Evolutionary conservation across 1,139 yeast species (phyloP).

Genomic region (Torulaspora pretoriensis): DNA sequence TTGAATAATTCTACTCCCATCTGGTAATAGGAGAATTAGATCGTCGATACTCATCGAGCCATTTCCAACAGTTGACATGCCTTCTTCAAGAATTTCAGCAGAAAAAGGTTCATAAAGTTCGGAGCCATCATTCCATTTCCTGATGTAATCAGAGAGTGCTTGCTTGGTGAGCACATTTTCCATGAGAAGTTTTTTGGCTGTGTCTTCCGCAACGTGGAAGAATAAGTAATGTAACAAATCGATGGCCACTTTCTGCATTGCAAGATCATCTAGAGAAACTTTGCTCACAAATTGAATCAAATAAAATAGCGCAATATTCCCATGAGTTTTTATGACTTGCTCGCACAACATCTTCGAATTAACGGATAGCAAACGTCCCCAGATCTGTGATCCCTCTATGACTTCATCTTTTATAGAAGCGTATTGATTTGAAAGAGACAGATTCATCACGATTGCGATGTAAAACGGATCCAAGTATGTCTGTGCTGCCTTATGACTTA

Average conservation of each 20-base stretch:
- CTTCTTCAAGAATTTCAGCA: conserved; percentile 16
- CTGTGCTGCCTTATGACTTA: conserved; percentile 34
- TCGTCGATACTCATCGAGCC: conserved; percentile 12
- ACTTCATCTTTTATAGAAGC: conserved; percentile 10
- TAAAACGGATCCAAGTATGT: conserved; percentile 34
- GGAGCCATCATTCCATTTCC: conserved; percentile 38
- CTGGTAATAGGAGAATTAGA: conserved; percentile 16
- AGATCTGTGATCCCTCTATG: conserved; percentile 15
- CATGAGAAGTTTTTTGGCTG: conserved; percentile 22
- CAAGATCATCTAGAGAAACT: conserved; percentile 32
- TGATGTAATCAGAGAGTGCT: conserved; percentile 31
- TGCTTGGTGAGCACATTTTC: conserved; percentile 28
- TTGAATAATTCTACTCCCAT: conserved; percentile 6
- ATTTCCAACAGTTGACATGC: conserved; percentile 22
- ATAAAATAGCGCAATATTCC: conserved; percentile 40
- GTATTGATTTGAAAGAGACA: conserved; percentile 35
- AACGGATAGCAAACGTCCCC: conserved; percentile 22
- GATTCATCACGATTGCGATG: conserved; percentile 34
- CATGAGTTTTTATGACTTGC: conserved; percentile 36
- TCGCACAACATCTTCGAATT: conserved; percentile 23
- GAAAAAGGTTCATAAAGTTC: conserved; percentile 22
- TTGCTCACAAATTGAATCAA: conserved; percentile 37
- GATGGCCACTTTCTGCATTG: conserved; percentile 36
- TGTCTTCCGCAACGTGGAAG: conserved; percentile 20
- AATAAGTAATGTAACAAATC: conserved; percentile 35